Conservation (phyloP, 208 protist genomes). For the Phytomonas serpens region DNA sequence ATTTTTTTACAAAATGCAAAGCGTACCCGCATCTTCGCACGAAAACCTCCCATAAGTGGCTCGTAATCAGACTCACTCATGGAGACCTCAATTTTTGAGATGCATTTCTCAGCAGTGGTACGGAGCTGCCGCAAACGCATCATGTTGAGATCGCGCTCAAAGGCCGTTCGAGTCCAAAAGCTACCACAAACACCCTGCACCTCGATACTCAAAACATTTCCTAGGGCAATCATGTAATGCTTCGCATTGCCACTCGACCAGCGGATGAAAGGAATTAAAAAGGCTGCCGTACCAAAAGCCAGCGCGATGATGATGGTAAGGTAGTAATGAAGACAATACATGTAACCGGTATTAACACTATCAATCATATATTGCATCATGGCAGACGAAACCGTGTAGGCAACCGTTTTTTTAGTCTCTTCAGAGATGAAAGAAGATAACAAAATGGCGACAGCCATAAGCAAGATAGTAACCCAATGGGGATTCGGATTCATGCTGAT, state of each 20-base stretch:
- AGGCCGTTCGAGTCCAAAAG: constrained; percentile 67
- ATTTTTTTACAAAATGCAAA: constrained; percentile 70
- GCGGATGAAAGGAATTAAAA: constrained; percentile 80
- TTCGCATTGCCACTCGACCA: constrained; percentile 79
- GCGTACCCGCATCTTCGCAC: constrained; percentile 46
- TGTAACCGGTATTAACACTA: constrained; percentile 34
- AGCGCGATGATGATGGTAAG: constrained; percentile 63
- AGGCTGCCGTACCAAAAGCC: constrained; percentile 63
- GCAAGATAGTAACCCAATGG: constrained; percentile 56
- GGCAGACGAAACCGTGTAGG: constrained; percentile 73
- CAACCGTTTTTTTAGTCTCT: constrained; percentile 82
- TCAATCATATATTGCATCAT: constrained; percentile 73
- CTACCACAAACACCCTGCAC: constrained; percentile 77
- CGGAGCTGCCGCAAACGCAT: constrained; percentile 78
- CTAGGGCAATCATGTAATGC: constrained; percentile 67
- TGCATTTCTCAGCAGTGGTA: constrained; percentile 60
- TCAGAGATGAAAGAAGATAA: constrained; percentile 74
- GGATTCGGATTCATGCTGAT: constrained; percentile 43
- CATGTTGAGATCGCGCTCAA: constrained; percentile 83
- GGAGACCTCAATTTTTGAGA: constrained; percentile 46
- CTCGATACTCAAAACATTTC: constrained; percentile 79
- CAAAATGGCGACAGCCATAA: constrained; percentile 75
- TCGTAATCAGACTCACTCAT: constrained; percentile 74
- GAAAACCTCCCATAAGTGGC: constrained; percentile 65
- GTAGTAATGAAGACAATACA: constrained; percentile 69